These are phyloP conservation scores for Aspergillus carbonarius DNA, from an alignment of 2,329 filamentous ascomycete genomes.

Conservation along the genomic window DNA sequence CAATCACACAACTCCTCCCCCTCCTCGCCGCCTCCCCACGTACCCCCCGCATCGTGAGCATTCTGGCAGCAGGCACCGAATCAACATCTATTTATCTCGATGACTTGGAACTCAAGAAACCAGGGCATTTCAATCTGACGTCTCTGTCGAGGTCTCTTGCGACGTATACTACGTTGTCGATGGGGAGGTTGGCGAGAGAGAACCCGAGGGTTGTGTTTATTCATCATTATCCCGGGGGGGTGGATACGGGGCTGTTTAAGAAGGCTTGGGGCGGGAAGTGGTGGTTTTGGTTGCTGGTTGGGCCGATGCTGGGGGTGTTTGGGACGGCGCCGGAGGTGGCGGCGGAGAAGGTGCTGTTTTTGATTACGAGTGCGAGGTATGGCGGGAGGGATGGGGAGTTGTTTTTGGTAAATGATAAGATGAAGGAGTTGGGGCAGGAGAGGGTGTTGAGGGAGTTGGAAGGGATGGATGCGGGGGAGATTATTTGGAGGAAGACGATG, in stretches of 20 bases:
- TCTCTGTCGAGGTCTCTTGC: neutral
- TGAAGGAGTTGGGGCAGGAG: neutral
- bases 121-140: neutral
- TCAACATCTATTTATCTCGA: neutral
- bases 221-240: slow-evolving; percentile 1
- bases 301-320: neutral
- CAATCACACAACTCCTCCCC: neutral
- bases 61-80: neutral
- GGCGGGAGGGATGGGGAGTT: neutral
- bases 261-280: slow-evolving; percentile 3
- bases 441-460: neutral
- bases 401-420: neutral
- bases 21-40: neutral
- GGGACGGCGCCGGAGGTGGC: slow-evolving; percentile 1
- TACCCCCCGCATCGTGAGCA: neutral
- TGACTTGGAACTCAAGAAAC: neutral
- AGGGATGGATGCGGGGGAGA: neutral
- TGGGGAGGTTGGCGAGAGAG: neutral
- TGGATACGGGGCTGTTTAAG: neutral
- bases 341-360: slow-evolving; percentile 2
- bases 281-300: neutral
- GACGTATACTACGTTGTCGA: neutral
- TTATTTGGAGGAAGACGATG: neutral
- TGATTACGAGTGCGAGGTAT: slow-evolving; percentile 2
- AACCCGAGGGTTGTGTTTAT: neutral